phyloP scores from a whole-genome alignment of 2,329 filamentous ascomycete genomes.

The Colletotrichum chlorophyti region DNA sequence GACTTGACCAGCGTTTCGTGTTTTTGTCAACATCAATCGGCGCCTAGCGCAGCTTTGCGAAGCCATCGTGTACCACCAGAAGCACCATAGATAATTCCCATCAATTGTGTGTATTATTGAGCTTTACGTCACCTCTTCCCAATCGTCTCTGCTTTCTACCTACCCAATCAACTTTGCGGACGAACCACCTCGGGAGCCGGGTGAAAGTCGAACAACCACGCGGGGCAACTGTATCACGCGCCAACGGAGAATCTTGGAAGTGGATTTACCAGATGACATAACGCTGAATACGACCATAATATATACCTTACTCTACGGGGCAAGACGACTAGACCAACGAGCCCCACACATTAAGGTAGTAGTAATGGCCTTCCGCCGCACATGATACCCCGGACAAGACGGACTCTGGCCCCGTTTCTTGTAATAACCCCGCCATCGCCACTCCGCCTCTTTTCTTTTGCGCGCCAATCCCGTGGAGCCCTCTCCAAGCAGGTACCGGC shows the following conservation, averaged over 20 bases:
- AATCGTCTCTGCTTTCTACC: too few species aligned
- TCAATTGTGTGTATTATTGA: too few species aligned
- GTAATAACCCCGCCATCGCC: conserved; percentile 17
- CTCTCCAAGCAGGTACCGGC: conserved; percentile 10
- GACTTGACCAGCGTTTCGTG: background rate
- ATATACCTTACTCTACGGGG: background rate
- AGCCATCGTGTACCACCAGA: background rate
- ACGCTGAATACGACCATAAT: background rate
- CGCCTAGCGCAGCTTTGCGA: background rate
- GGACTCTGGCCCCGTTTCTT: background rate
- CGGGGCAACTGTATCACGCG: background rate
- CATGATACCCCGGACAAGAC: background rate
- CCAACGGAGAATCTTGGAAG: conserved; percentile 12
- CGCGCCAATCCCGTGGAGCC: conserved; percentile 22
- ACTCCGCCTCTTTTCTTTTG: background rate
- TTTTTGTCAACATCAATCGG: background rate
- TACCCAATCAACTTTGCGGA: too few species aligned
- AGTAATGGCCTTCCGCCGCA: background rate
- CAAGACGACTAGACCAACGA: background rate
- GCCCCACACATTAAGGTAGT: conserved; percentile 19
- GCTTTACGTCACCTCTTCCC: too few species aligned
- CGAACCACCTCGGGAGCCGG: background rate
- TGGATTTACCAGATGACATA: background rate
- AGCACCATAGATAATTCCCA: too few species aligned
- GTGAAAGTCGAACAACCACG: background rate